phyloP scores from a whole-genome alignment of 768 basidiomycete genomes.

The Phanerochaete sordida region DNA sequence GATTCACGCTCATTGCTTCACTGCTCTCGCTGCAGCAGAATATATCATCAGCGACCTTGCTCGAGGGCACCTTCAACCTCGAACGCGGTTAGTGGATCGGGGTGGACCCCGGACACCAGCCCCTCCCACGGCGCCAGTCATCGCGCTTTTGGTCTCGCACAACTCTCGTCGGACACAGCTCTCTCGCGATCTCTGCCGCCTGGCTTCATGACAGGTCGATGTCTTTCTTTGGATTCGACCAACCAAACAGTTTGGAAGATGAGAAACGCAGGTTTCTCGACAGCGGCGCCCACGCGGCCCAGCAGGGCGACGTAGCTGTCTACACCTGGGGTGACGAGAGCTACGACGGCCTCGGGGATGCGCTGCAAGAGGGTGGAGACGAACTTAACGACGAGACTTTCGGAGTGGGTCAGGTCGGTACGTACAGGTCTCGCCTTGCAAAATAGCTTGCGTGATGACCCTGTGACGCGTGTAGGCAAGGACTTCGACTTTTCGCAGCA shows the following conservation, averaged over 20 bases:
- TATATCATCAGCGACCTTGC: too few species aligned
- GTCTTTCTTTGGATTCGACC: constrained; percentile 84
- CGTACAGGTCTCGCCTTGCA: constrained; percentile 27
- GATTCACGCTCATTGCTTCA: too few species aligned
- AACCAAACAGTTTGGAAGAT: constrained; percentile 54
- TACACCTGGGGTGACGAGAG: constrained; percentile 92
- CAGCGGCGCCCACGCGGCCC: constrained; percentile 25
- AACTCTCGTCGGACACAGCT: neutral
- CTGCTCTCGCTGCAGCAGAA: too few species aligned
- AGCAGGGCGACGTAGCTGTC: constrained; percentile 79
- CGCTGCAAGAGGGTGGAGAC: constrained; percentile 85
- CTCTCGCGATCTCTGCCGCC: neutral
- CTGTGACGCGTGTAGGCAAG: constrained; percentile 50
- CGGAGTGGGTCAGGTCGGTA: constrained; percentile 71
- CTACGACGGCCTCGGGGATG: constrained; percentile 87
- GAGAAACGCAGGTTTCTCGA: constrained; percentile 57
- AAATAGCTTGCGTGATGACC: neutral
- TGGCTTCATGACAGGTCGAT: constrained; percentile 27
- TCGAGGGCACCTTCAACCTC: too few species aligned
- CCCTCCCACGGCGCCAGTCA: too few species aligned
- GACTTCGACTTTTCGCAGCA: constrained; percentile 85
- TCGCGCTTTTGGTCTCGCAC: too few species aligned
- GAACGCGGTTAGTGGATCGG: too few species aligned
- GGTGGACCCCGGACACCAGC: too few species aligned
- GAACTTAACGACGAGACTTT: constrained; percentile 98